These are phyloP conservation scores for Exophiala phaeomuriformis DNA, from an alignment of 2,329 filamentous ascomycete genomes.

Conservation along the genomic window DNA sequence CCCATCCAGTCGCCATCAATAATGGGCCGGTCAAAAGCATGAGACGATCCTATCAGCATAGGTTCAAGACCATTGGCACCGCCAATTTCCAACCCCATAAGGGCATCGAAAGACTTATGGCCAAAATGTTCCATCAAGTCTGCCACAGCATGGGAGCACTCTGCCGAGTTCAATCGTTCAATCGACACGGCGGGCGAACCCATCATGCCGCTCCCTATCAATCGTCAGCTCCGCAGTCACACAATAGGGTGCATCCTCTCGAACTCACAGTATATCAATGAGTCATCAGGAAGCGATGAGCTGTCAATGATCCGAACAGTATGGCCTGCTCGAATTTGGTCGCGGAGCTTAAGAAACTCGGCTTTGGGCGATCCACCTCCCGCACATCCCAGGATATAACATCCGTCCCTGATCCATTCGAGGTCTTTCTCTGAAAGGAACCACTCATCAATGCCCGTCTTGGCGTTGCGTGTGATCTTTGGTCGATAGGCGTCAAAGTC, in stretches of 20 bases:
- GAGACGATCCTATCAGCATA: conserved; percentile 44
- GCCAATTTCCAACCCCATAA: conserved; percentile 37
- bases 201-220: background rate
- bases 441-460: conserved; percentile 35
- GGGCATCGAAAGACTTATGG: conserved; percentile 13
- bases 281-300: conserved; percentile 10
- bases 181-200: background rate
- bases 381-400: conserved; percentile 44
- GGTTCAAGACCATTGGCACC: conserved; percentile 57
- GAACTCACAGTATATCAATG: background rate
- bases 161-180: background rate
- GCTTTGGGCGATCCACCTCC: conserved; percentile 37
- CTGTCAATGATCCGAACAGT: conserved; percentile 12
- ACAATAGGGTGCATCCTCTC: background rate
- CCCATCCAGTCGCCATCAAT: conserved; percentile 43
- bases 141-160: conserved; percentile 10
- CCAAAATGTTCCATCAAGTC: conserved; percentile 8
- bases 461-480: conserved; percentile 27
- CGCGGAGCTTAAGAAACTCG: conserved; percentile 1
- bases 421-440: conserved; percentile 42
- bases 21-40: conserved; percentile 28
- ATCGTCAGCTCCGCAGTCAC: background rate
- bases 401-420: conserved; percentile 41
- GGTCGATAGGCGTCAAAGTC: conserved; percentile 1
- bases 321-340: conserved; percentile 7